phyloP scores from a whole-genome alignment of 1,139 yeast genomes.

The Yamadazyma sp. region DNA sequence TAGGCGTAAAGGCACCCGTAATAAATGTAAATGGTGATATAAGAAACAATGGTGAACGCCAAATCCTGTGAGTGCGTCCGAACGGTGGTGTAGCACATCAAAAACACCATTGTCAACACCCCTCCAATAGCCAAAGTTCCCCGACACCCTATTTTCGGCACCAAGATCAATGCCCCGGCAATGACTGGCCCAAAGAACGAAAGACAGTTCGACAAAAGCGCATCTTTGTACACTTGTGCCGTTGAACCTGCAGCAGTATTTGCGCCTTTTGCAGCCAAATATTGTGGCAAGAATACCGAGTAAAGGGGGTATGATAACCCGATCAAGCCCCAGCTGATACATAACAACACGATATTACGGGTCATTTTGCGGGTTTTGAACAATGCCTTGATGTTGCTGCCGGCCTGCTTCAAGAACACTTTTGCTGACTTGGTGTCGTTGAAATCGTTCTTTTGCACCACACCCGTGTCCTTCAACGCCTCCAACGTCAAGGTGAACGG shows the following conservation, averaged over 20 bases:
- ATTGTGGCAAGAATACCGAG: slow-evolving; percentile 50
- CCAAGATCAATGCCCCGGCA: slow-evolving; percentile 44
- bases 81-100: slow-evolving; percentile 58
- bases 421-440: slow-evolving; percentile 17
- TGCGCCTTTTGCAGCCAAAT: slow-evolving; percentile 48
- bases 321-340: slow-evolving; percentile 48
- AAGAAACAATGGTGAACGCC: slow-evolving; percentile 52
- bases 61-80: slow-evolving; percentile 48
- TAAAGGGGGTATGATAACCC: slow-evolving; percentile 57
- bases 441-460: slow-evolving; percentile 20
- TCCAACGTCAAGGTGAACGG: slow-evolving; percentile 29
- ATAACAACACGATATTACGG: slow-evolving; percentile 38
- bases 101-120: slow-evolving; percentile 48
- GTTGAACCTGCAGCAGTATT: slow-evolving; percentile 33
- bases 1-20: slow-evolving; percentile 57
- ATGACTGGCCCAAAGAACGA: slow-evolving; percentile 60
- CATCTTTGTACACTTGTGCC: slow-evolving; percentile 49
- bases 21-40: slow-evolving; percentile 50
- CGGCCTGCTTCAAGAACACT: slow-evolving; percentile 15
- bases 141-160: slow-evolving; percentile 53
- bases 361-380: slow-evolving; percentile 41
- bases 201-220: slow-evolving; percentile 47
- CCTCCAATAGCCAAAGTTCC: slow-evolving; percentile 58
- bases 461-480: slow-evolving; percentile 26
- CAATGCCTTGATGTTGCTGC: slow-evolving; percentile 29